Base-by-base conservation (phyloP, 2,329 filamentous ascomycete species). In the Elsinoe arachidis region DNA sequence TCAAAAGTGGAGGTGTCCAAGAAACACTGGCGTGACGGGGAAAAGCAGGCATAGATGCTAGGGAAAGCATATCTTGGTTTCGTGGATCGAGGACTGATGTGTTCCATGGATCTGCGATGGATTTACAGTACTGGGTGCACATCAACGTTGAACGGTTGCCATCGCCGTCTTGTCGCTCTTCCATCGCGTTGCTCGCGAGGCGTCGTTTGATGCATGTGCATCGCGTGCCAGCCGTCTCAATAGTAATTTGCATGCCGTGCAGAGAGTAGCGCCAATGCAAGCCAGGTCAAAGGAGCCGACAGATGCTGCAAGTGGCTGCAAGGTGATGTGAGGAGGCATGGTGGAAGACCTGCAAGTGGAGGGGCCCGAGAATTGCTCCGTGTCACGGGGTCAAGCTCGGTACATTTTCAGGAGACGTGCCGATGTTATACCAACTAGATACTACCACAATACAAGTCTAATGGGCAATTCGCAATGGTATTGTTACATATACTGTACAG, bases 231-330 rank as follows among this genome's bases (percentile, higher is more conserved):
- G 46, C 46, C 46, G 46, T 35, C 15, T 51, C 26, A 19, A 17
- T 35, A n/a, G 26, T 51, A 15, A 51, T 26, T 19, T 14, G 46
- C 46, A 35, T 35, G 46, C 26, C 26, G 26, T 30, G 26, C 26
- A 51, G 21, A 46, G 14, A 35, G 11, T 51, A 15, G 30, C 34
- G 46, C 46, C 30, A 17, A 35, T 35, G 33, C 46, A 51, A 17
- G 41, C n/a, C 19, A 34, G 46, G 46, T 51, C 46, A 51, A 51
- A 51, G 26, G 23, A 51, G 46, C 46, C 46, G 46, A 51, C 46
- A 35, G 46, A 11, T 34, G 26, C 23, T 35, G 46, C 11, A 39
- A 30, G 26, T 30, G 7, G 26, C 26, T 30, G 26, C 26, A 30
- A 30, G 26, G 26, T 30, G 26, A 30, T 30, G 26, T 30, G 26